Evolutionary conservation across 2,329 filamentous ascomycete species (phyloP), one percentile per base, ranked within the genome.

Genomic region (Ophiostoma ulmi): DNA sequence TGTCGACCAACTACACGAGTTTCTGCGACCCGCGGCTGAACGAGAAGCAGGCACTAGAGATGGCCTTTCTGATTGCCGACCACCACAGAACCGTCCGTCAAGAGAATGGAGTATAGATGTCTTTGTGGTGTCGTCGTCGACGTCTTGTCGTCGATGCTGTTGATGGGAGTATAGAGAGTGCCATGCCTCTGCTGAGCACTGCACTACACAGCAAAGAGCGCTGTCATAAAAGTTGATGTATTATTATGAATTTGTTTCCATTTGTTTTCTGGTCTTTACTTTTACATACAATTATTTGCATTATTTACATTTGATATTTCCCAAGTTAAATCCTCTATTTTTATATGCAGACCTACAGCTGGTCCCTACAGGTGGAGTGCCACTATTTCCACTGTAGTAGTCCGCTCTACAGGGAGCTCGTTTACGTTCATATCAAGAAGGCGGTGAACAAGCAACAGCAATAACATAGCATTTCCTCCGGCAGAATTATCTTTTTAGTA

Each of bases 1-100:
- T 99, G 76, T 90, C 90, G 2, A 87, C 93, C 74, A 94, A 97
- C 77, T 99, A 99, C 80, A 97, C 93, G 5, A 97, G 91, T 52
- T 98, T 94, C 83, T 99, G 95, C 79, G 95, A 99, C 79, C 95
- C 95, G 5, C 83, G 95, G 35, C 82, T 99, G 75, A 99, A 99
- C 78, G 95, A 98, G 85, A 97, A 98, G 82, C 95, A 99, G 83
- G 94, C 95, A 0, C 85, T 99, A 17, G 95, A 99, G 83, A 80
- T 98, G 78, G 94, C 95, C 0, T 99, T 99, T 79, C 81, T 98
- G 76, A 90, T 99, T 67, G 95, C 95, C 0, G 93, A 93, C 5
- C 91, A 94, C 77, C 95, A 84, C 74, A 81, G 85, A 22, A 44
- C 65, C 4, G 38, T 44, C 38, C 65, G 65, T 11, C 61, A 64